Conservation (phyloP, 2,329 filamentous ascomycete genomes). For the Apiospora pterosperma region DNA sequence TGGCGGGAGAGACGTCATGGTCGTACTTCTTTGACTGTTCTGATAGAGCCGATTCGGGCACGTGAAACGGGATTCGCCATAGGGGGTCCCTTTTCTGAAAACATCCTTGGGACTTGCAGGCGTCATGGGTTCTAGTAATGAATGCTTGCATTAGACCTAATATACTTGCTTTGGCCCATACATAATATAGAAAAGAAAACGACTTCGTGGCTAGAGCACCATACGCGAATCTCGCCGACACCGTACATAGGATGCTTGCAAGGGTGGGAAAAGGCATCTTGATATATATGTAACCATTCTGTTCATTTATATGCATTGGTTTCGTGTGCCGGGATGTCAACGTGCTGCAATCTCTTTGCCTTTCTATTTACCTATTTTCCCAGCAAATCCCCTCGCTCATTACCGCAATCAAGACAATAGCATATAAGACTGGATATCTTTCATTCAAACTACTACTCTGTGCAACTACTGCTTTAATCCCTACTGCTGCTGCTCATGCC, state of each 20-base stretch:
- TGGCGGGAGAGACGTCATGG: constrained; percentile 63
- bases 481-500: background rate
- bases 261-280: no score
- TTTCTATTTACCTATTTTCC: background rate
- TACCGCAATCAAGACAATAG: background rate
- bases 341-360: background rate
- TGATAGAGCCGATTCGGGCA: background rate
- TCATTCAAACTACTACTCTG: constrained; percentile 1
- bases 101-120: background rate
- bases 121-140: background rate
- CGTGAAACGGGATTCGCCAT: background rate
- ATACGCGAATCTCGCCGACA: background rate
- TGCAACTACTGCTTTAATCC: background rate
- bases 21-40: constrained; percentile 24
- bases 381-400: background rate
- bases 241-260: background rate
- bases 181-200: background rate
- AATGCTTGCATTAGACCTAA: constrained; percentile 1
- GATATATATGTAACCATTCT: no score
- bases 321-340: background rate
- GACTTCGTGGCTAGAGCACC: background rate
- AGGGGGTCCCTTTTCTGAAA: background rate
- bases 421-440: background rate
- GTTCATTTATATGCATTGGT: background rate
- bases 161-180: constrained; percentile 1